phyloP scores from a whole-genome alignment of 2,329 filamentous ascomycete species.

The Cryphonectria radicalis region DNA sequence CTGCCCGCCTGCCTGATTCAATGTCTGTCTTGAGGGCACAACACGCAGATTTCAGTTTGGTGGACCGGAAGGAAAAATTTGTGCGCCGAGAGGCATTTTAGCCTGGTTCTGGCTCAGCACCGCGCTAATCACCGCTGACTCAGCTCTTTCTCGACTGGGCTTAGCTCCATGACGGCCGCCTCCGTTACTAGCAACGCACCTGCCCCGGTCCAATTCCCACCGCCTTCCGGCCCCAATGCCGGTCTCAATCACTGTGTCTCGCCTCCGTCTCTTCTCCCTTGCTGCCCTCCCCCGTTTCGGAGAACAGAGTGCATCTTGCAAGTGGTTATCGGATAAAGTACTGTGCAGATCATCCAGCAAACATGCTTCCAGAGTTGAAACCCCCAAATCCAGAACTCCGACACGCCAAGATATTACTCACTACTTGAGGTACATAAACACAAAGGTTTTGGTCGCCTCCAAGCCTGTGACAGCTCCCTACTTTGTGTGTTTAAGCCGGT shows the following conservation, averaged over 20 bases:
- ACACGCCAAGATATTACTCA: no score
- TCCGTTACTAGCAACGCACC: not conserved
- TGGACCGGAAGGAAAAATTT: conserved; percentile 15
- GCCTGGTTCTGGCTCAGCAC: not conserved
- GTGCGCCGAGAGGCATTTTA: conserved; percentile 7
- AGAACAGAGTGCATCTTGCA: not conserved
- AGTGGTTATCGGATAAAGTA: not conserved
- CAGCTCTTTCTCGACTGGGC: not conserved
- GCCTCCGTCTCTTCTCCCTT: no score
- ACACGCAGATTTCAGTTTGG: conserved; percentile 13
- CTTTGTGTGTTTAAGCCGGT: no score
- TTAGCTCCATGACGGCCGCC: not conserved
- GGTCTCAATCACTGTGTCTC: no score
- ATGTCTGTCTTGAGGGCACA: not conserved
- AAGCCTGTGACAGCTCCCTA: no score
- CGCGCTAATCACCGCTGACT: not conserved
- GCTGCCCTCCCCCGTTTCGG: no score
- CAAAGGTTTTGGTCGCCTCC: no score
- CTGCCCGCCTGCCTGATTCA: conserved; percentile 8
- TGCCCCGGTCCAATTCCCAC: not conserved
- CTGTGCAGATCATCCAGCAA: not conserved
- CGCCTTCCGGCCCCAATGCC: not conserved
- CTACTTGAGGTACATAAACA: no score
- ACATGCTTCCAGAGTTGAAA: no score
- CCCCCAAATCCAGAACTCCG: no score